Base-by-base conservation (phyloP, 2,329 filamentous ascomycete genomes). In the Fusarium sp. region DNA sequence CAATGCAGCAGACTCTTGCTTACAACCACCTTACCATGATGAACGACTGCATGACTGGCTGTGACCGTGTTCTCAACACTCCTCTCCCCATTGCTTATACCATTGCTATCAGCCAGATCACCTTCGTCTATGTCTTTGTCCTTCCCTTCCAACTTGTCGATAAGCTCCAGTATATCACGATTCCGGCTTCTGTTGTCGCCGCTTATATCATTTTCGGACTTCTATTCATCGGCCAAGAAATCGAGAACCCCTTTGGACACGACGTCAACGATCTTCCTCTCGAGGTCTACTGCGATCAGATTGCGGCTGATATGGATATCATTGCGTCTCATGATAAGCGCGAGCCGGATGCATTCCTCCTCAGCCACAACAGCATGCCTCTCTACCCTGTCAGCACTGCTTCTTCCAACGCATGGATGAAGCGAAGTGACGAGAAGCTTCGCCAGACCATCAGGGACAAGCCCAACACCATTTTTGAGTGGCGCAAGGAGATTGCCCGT, bases 131-230 rank as follows among this genome's bases (percentile, higher is more conserved):
- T 82, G 90, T 96, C 59, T 83, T 94, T 74, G 86, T 94, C 37
- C 87, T 97, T 3, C 94, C 94, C 10, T 96, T 96, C 86, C 94
- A 97, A 82, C 89, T 97, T 11, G 88, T 89, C 78, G 78, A 80
- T 0, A 79, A 82, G 7, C 88, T 97, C 2, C 75, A 82, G 12
- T 96, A 92, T 91, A 86, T 94, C 72, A 91, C 93, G 18, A 95
- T 96, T 72, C 93, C 93, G 0, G 93, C 90, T 38, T 92, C 91
- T 48, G 84, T 95, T 21, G 86, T 85, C 8, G 91, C 91, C 6
- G 90, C 92, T 7, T 95, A 95, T 81, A 95, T 96, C 74, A 95
- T 96, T 79, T 88, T 96, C 66, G 93, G 92, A 29, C 89, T 96
- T 49, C 83, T 87, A 37, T 84, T 87, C 70, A 95, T 95, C 76